Conservation (phyloP, 345 rosid species). For the Salix caprea region DNA sequence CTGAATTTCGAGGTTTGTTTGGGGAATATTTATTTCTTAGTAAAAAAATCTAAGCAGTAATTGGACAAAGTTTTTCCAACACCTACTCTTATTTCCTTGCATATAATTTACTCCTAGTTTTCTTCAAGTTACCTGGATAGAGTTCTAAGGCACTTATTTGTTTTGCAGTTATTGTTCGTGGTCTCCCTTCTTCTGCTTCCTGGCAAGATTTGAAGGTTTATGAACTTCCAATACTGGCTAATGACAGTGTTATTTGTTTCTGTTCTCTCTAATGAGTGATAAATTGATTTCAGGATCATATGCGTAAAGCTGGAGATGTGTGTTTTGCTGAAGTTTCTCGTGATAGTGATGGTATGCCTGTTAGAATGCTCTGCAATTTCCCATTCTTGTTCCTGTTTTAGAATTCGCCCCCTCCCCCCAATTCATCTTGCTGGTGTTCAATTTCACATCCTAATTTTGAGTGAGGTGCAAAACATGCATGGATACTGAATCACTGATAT, state of each 20-base stretch:
- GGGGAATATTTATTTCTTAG: neutral
- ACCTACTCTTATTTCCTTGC: neutral
- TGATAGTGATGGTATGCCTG: constrained; percentile 12
- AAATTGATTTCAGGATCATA: constrained; percentile 17
- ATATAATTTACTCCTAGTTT: neutral
- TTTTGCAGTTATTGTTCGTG: constrained; percentile 1
- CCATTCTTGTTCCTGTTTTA: neutral
- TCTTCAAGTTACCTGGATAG: neutral
- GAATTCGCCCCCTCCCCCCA: neutral
- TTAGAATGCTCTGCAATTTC: neutral
- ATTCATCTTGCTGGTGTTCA: neutral
- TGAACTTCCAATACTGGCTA: neutral
- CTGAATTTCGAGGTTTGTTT: constrained; percentile 81
- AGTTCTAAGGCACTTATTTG: neutral
- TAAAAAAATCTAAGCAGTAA: neutral
- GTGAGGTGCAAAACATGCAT: neutral
- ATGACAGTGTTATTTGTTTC: neutral
- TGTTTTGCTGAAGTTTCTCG: constrained; percentile 20
- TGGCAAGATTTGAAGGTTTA: constrained; percentile 16
- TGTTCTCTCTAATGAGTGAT: neutral
- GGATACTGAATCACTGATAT: neutral
- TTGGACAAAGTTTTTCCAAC: neutral
- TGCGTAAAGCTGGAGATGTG: constrained; percentile 15
- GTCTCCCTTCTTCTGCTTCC: constrained; percentile 12
- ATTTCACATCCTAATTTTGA: neutral